Base-by-base conservation (phyloP, 1,139 yeast genomes). In the Hansenula sp. region DNA sequence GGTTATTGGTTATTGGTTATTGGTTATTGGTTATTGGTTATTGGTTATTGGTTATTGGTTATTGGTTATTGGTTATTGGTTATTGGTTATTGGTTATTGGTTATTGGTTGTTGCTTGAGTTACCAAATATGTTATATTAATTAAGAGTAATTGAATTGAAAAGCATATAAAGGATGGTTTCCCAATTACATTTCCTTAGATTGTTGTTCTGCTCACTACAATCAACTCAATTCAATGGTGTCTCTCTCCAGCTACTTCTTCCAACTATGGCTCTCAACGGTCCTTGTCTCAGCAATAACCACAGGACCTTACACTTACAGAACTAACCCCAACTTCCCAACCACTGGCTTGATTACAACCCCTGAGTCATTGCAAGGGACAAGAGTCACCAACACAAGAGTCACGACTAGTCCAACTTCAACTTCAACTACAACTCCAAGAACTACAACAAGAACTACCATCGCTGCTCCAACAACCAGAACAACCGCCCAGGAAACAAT, bases 311-410 rank as follows among this genome's bases (percentile, higher is more conserved):
- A 33, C 34, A 43, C 41, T 18, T 38, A 25, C 21, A 47, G 58
- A 32, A 42, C 48, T 7, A 53, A 53, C 33, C 42, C 55, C 2
- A 30, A 51, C 41, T 52, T 54, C 39, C 46, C 43, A n/a, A 45
- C 46, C 31, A 48, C 51, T 6, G 39, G 41, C 3, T 42, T 48
- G 21, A 51, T 52, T 44, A 54, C 58, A 27, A 52, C 54, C 4
- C 34, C 50, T 2, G 42, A 32, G 2, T 44, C 47, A 3, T 43
- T 52, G 13, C 40, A 36, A 17, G 56, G 57, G 11, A 53, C 56
- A 4, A 31, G 44, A 38, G 47, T 46, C 40, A 52, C 55, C 8
- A 38, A 48, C 35, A 53, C 53, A 1, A 38, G 44, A 1, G 41
- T 24, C 4, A 43, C 48, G 10, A 38, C 42, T 2, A 38, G 43